Conservation (phyloP, 1,284 basidiomycete species). For the Peniophora sp. region DNA sequence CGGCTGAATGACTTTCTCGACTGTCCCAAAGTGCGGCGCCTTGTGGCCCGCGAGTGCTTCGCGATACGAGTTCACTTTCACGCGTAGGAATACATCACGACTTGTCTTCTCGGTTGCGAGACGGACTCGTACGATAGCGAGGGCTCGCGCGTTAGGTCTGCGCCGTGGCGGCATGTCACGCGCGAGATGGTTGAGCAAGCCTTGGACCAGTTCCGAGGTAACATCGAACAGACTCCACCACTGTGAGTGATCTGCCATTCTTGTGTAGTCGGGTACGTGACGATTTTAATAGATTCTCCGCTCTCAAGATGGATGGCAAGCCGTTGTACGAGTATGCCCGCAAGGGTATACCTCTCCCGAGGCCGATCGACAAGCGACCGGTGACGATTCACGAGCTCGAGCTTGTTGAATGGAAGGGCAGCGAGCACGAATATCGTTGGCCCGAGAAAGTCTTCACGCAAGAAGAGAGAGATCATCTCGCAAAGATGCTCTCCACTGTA, state of each 20-base stretch:
- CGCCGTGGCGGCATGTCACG: conserved; percentile 82
- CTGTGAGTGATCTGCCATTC: conserved; percentile 50
- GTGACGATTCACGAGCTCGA: conserved; percentile 79
- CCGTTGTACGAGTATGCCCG: conserved; percentile 96
- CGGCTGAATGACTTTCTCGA: conserved; percentile 79
- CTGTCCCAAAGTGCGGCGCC: conserved; percentile 73
- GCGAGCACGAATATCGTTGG: conserved; percentile 59
- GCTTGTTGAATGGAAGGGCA: conserved; percentile 63
- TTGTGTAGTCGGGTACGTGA: neutral
- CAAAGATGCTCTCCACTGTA: conserved; percentile 48
- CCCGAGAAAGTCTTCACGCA: conserved; percentile 63
- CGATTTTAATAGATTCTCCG: conserved; percentile 74
- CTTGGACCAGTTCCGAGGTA: conserved; percentile 77
- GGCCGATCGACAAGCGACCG: conserved; percentile 85
- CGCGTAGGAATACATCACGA: conserved; percentile 82
- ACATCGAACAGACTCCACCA: conserved; percentile 86
- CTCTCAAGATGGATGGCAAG: conserved; percentile 96
- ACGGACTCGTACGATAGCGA: conserved; percentile 95
- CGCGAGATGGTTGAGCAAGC: conserved; percentile 64
- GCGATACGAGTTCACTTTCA: conserved; percentile 9
- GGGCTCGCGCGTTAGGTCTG: conserved; percentile 68
- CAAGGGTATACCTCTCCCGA: conserved; percentile 81
- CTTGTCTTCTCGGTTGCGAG: conserved; percentile 87
- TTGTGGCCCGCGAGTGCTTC: conserved; percentile 1
- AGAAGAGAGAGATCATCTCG: conserved; percentile 66